Evolutionary conservation across 2,329 filamentous ascomycete genomes (phyloP), one percentile per base, ranked within the genome.

Genomic region (Corniculantispora saksenae): DNA sequence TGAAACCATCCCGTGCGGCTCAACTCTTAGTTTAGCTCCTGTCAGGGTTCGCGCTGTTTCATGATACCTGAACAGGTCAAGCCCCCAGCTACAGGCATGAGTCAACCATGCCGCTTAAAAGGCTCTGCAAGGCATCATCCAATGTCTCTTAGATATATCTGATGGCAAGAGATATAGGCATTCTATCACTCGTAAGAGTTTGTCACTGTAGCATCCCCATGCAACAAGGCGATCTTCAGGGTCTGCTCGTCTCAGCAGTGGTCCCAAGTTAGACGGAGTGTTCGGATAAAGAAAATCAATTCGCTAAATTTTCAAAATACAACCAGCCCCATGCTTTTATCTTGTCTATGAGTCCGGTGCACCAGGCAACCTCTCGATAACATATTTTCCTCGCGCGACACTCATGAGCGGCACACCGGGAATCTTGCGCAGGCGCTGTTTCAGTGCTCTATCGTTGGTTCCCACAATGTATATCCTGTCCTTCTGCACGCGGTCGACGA

Each of bases 321-420:
- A 40, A 47, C 2, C 38, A 25, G n/a, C 19, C 21, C 13, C 35
- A 57, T 57, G 35, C 38, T 3, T 40, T 17, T 27, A 23, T 27
- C 21, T 3, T 35, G 17, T 61, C 54, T 73, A 75, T 69, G 71
- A 78, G 57, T 93, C 89, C 40, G 92, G 91, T 45, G 92, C 92
- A 77, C 93, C 91, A 6, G 94, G 94, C 68, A 97, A 79, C 72
- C 94, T 87, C 83, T 98, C 95, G 73, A 99, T 95, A 56, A 94
- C 90, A 78, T 97, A 98, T 79, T 97, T 97, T 54, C 92, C 93
- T 73, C 92, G 86, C 7, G 91, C 91, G 32, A 95, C 92, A 73
- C 89, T 93, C 83, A 97, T 85, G 71, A 92, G 87, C 29, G 89
- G 89, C 65, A 91, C 88, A 77, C 84, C 83, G 48, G 80, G 78